These are phyloP conservation scores for Phialophora verrucosa DNA, from an alignment of 2,329 filamentous ascomycete species.

Conservation along the genomic window DNA sequence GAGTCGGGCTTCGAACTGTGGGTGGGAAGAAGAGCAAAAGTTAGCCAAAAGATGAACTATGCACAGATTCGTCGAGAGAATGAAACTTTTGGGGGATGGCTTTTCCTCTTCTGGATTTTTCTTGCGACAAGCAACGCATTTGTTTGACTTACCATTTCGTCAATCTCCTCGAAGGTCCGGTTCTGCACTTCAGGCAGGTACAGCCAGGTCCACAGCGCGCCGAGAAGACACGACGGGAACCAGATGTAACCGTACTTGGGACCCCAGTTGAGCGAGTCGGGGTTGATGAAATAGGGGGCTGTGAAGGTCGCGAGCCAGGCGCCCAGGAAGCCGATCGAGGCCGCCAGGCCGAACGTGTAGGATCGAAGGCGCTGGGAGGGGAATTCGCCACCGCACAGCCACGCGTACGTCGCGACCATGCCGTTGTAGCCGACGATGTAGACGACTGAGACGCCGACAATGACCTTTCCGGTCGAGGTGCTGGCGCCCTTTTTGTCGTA, in stretches of 20 bases:
- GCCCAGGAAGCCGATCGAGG: conserved; percentile 60
- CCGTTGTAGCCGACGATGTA: conserved; percentile 63
- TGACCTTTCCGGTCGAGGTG: conserved; percentile 46
- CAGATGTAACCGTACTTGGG: conserved; percentile 65
- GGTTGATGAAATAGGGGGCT: conserved; percentile 66
- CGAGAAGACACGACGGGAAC: conserved; percentile 42
- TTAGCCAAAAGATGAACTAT: conserved; percentile 8
- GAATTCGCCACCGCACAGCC: conserved; percentile 61
- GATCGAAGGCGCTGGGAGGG: conserved; percentile 63
- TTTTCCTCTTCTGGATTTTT: background rate
- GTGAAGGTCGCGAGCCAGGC: conserved; percentile 65
- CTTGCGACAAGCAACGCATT: background rate
- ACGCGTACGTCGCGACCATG: conserved; percentile 62
- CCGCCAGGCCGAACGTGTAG: conserved; percentile 63
- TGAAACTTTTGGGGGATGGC: too few species aligned
- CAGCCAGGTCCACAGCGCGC: conserved; percentile 30
- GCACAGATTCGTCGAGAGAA: too few species aligned
- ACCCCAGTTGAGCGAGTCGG: conserved; percentile 60
- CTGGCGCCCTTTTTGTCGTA: conserved; percentile 54
- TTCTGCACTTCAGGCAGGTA: conserved; percentile 62
- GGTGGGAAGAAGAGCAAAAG: background rate
- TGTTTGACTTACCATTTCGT: conserved; percentile 38
- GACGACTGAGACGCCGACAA: conserved; percentile 60
- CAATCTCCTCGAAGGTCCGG: conserved; percentile 41
- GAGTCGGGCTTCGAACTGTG: conserved; percentile 47